Conservation (phyloP, 1,139 yeast species). For the Suhomyces ambrosiae region DNA sequence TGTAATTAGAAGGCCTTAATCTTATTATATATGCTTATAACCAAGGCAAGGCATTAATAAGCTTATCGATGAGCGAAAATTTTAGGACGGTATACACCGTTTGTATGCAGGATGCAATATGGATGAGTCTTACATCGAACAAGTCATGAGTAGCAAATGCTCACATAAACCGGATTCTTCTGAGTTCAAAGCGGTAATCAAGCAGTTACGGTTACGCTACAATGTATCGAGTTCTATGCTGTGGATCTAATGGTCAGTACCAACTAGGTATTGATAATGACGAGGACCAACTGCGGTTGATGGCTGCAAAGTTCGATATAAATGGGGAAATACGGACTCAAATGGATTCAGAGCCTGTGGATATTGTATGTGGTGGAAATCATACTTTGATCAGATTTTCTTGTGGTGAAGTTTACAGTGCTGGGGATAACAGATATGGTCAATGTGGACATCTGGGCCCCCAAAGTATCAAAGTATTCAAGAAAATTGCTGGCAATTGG, state of each 20-base stretch:
- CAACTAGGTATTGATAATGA: constrained; percentile 71
- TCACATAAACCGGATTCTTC: too few relatives aligned
- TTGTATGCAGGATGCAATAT: constrained; percentile 13
- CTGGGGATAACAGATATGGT: constrained; percentile 62
- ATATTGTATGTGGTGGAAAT: constrained; percentile 79
- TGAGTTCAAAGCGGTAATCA: too few relatives aligned
- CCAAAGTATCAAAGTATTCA: constrained; percentile 19
- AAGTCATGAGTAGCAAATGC: too few relatives aligned
- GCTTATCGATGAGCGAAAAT: constrained; percentile 13
- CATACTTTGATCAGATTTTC: constrained; percentile 67
- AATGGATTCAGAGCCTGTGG: constrained; percentile 27
- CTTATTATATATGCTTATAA: background rate
- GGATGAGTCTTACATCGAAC: too few relatives aligned
- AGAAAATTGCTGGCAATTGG: constrained; percentile 39
- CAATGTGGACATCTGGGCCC: constrained; percentile 48
- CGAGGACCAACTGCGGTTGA: constrained; percentile 50
- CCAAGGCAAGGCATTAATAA: constrained; percentile 8
- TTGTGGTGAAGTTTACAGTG: constrained; percentile 54
- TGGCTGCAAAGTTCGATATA: constrained; percentile 25
- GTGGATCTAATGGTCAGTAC: constrained; percentile 84
- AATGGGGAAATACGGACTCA: constrained; percentile 11
- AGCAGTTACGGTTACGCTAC: too few relatives aligned
- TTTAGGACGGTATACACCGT: constrained; percentile 5
- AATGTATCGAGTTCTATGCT: constrained; percentile 42
- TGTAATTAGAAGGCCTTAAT: background rate